Percentiles rank a stretch among this genome's conserved stretches.
These are phyloP conservation scores for Penicillium rolfsii DNA, from an alignment of 2,329 filamentous ascomycete genomes.

Conservation along the genomic window DNA sequence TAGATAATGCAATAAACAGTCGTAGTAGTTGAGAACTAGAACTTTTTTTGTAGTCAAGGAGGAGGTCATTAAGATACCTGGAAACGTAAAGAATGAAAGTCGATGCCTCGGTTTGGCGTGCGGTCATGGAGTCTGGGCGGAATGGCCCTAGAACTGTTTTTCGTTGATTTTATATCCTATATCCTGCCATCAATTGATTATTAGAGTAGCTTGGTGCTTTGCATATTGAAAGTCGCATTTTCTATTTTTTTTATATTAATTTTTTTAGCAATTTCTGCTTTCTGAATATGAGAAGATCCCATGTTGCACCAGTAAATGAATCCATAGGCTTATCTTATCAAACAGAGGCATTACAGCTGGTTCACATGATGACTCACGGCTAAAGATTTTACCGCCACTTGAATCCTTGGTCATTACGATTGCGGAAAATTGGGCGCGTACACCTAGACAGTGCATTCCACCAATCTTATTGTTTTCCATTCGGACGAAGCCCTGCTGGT, in stretches of 20 bases:
- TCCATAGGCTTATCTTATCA: slow-evolving; percentile 32
- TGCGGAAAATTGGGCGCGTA: slow-evolving; percentile 48
- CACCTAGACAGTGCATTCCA: slow-evolving; percentile 46
- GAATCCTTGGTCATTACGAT: slow-evolving; percentile 40
- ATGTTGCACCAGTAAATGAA: too few relatives aligned
- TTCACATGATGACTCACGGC: slow-evolving; percentile 52
- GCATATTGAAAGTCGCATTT: too few relatives aligned
- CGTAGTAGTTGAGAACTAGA: not conserved
- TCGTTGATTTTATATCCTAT: too few relatives aligned
- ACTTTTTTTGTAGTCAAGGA: not conserved
- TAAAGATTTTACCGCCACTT: slow-evolving; percentile 52
- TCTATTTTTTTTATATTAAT: too few relatives aligned
- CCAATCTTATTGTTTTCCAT: slow-evolving; percentile 38
- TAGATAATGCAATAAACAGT: too few relatives aligned
- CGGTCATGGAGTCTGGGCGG: too few relatives aligned
- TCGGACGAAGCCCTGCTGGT: slow-evolving; percentile 42
- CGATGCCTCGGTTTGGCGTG: too few relatives aligned
- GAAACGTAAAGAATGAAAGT: too few relatives aligned
- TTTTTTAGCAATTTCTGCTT: too few relatives aligned
- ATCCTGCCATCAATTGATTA: too few relatives aligned
- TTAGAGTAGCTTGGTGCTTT: not conserved
- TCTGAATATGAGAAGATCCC: not conserved
- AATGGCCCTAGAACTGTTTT: too few relatives aligned
- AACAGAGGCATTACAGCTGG: slow-evolving; percentile 49
- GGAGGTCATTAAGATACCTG: not conserved